Evolutionary conservation across 257 asterid species (phyloP), one percentile per base, ranked within the genome.

Genomic region (Eucommia ulmoides): DNA sequence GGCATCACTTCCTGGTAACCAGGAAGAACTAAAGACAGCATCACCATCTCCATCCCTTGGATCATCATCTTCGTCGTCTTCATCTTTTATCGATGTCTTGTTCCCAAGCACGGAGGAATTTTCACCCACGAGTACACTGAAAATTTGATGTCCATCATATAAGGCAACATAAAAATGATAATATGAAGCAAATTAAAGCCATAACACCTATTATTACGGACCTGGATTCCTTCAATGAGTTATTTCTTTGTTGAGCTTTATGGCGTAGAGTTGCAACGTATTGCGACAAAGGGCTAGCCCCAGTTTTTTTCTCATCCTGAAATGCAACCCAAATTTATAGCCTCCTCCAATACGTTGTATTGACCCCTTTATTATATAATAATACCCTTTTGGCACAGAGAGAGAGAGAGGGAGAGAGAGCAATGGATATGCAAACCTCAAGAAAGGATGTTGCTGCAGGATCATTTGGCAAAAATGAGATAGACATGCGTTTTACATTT

Each of bases 171-270:
- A 54, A 20, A 35, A 49, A 50, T 44, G 0, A 19, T 46, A 46
- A 51, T 4, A 2, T 22, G 21, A 41, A 33, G 23, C n/a, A n/a
- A n/a, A n/a, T n/a, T n/a, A n/a, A n/a, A n/a, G n/a, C n/a, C n/a
- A n/a, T 17, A 52, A 33, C 23, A 44, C 11, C 20, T 19, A 5
- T 59, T 33, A 50, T n/a, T n/a, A n/a, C 49, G 48, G 61, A 88
- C 97, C 94, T 85, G 63, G 94, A 69, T 66, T 71, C 83, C 63
- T 24, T 73, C 60, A 89, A 45, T 26, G 93, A 76, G n/a, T 70
- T 72, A n/a, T 50, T 77, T 74, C 79, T 73, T 58, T 89, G 81
- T 59, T 78, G 75, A 21, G 92, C 78, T 66, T 72, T 80, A 76
- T 71, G 78, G 51, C 78, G 88, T 47, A 82, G 67, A 17, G 62